Percentiles rank a stretch among this genome's conserved stretches.
Conservation (phyloP, 148 eudicot species). For the Rhododendron simsii region DNA sequence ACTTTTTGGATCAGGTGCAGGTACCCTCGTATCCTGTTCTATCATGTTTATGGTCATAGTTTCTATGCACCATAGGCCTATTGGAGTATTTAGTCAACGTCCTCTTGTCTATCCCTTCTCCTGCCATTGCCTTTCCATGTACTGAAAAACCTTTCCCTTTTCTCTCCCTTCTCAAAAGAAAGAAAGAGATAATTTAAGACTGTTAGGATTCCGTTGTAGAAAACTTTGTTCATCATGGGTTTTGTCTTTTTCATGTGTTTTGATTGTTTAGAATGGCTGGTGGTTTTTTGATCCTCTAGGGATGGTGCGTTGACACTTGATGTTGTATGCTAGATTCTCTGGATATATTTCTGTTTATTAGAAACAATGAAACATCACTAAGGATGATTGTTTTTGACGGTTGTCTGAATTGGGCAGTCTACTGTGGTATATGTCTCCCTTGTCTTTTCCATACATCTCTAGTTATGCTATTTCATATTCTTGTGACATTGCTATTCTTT, state of each 20-base stretch:
- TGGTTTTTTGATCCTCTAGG: not conserved
- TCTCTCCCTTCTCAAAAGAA: not conserved
- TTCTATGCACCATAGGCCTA: not conserved
- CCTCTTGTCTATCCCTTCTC: not conserved
- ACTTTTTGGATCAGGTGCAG: not conserved
- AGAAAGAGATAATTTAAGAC: not conserved
- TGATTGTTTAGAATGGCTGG: not conserved
- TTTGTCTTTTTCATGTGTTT: not conserved
- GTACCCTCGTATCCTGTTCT: not conserved
- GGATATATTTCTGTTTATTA: not conserved
- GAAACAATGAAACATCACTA: not conserved
- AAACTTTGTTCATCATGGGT: not conserved
- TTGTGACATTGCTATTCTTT: not conserved
- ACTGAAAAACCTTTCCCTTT: not conserved
- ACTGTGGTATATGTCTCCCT: not conserved
- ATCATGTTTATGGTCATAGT: not conserved
- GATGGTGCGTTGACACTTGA: not conserved
- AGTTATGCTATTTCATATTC: not conserved
- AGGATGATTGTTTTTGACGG: not conserved
- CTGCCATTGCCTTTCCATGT: not conserved
- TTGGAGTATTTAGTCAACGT: not conserved
- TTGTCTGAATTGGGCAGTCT: not conserved
- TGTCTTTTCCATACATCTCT: not conserved
- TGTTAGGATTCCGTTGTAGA: not conserved
- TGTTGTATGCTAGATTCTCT: not conserved